Evolutionary conservation across 2,329 filamentous ascomycete genomes (phyloP).

Genomic region (Alternaria viburni): DNA sequence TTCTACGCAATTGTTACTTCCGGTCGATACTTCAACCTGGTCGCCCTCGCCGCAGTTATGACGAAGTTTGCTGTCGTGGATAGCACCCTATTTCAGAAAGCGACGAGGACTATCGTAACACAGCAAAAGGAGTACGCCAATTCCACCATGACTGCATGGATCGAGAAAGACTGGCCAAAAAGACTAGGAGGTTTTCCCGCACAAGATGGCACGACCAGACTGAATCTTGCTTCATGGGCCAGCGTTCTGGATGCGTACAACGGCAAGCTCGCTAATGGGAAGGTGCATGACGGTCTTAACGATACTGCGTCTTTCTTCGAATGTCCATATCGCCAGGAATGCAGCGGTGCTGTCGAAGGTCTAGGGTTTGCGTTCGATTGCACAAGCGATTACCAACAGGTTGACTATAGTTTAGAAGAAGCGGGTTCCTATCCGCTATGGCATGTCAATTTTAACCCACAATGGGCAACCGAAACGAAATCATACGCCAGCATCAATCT

Average conservation of each 20-base stretch:
- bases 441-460: constrained; percentile 20
- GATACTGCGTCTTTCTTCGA: constrained; percentile 25
- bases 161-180: constrained; percentile 21
- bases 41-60: constrained; percentile 33
- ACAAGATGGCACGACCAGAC: too few species aligned
- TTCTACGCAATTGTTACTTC: constrained; percentile 30
- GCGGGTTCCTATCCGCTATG: constrained; percentile 1
- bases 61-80: constrained; percentile 35
- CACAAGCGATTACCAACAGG: constrained; percentile 9
- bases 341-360: constrained; percentile 19
- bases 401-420: constrained; percentile 17
- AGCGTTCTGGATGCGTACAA: constrained; percentile 28
- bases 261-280: constrained; percentile 30
- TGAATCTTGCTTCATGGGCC: constrained; percentile 13
- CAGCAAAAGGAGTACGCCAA: constrained; percentile 25
- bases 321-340: constrained; percentile 29
- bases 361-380: constrained; percentile 28
- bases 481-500: constrained; percentile 23
- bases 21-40: constrained; percentile 29
- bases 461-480: constrained; percentile 17
- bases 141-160: constrained; percentile 24
- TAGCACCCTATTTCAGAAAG: constrained; percentile 32
- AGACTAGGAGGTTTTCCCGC: too few species aligned
- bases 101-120: constrained; percentile 2
- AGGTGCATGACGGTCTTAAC: constrained; percentile 24